Conservation (phyloP, 345 rosid species). For the Eucalyptus urophylla region DNA sequence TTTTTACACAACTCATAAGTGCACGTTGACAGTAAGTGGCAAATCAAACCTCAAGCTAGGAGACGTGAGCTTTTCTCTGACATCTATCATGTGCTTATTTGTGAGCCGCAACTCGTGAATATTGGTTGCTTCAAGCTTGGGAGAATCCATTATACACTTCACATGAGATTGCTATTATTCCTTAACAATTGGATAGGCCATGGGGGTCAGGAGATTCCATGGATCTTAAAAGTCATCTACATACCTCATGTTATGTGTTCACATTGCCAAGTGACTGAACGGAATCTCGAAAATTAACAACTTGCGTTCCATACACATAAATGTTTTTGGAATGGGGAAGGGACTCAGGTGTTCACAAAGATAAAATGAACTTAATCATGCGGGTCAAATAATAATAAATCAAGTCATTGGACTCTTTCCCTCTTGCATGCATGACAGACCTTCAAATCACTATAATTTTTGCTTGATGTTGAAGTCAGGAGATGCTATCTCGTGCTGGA, state of each 20-base stretch:
- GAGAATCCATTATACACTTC: not conserved
- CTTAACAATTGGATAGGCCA: not conserved
- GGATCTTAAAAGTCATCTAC: not conserved
- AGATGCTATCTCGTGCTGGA: not conserved
- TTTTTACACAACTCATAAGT: no score
- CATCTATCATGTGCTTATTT: not conserved
- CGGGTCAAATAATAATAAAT: not conserved
- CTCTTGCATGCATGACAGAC: not conserved
- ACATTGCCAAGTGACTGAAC: not conserved
- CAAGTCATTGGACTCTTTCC: not conserved
- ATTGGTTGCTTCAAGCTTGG: not conserved
- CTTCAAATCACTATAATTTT: not conserved
- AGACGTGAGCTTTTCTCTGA: not conserved
- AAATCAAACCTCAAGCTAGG: not conserved
- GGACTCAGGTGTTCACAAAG: not conserved
- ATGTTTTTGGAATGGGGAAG: not conserved
- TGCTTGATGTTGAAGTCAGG: not conserved
- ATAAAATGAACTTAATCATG: not conserved
- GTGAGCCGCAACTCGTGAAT: not conserved
- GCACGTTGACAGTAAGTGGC: no score
- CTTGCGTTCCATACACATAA: not conserved
- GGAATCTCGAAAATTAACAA: not conserved
- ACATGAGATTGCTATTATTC: not conserved
- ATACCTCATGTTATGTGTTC: not conserved
- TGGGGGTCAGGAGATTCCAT: not conserved